Percentiles rank a stretch among this genome's conserved stretches.
Conservation (phyloP, 345 rosid species). For the Linum usitatissimum region DNA sequence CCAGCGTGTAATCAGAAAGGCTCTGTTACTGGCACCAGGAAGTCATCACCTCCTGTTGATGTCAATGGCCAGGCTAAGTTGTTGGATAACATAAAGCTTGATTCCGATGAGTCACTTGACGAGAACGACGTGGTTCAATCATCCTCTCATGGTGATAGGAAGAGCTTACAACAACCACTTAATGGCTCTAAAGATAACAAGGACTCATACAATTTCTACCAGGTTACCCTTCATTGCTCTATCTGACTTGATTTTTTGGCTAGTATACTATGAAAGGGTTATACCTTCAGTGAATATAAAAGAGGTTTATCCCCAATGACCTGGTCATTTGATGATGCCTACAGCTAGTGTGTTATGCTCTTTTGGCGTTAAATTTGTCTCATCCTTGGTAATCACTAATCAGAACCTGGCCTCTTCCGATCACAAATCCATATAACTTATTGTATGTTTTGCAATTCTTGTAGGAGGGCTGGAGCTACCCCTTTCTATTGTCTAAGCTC, state of each 20-base stretch:
- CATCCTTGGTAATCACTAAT: background rate
- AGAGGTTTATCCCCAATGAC: too few species aligned
- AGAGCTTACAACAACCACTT: constrained; percentile 19
- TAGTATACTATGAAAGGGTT: too few species aligned
- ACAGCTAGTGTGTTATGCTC: background rate
- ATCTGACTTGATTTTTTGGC: background rate
- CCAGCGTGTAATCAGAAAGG: constrained; percentile 16
- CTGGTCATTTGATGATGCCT: too few species aligned
- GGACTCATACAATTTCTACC: constrained; percentile 65
- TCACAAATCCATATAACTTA: background rate
- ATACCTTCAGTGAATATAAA: too few species aligned
- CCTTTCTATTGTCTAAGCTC: background rate
- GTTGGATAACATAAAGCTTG: constrained; percentile 16
- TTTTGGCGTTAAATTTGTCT: background rate
- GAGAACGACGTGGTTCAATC: constrained; percentile 25
- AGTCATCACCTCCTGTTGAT: constrained; percentile 17
- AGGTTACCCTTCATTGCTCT: constrained; percentile 31
- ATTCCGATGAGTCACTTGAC: constrained; percentile 25
- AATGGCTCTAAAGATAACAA: constrained; percentile 34
- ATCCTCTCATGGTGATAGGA: constrained; percentile 36
- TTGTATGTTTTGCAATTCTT: background rate
- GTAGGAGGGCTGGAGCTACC: background rate
- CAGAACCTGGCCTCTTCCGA: background rate
- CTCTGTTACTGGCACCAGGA: constrained; percentile 19
- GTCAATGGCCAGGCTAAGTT: constrained; percentile 21